These are phyloP conservation scores for Cordyceps javanica DNA, from an alignment of 2,329 filamentous ascomycete genomes.

Conservation along the genomic window DNA sequence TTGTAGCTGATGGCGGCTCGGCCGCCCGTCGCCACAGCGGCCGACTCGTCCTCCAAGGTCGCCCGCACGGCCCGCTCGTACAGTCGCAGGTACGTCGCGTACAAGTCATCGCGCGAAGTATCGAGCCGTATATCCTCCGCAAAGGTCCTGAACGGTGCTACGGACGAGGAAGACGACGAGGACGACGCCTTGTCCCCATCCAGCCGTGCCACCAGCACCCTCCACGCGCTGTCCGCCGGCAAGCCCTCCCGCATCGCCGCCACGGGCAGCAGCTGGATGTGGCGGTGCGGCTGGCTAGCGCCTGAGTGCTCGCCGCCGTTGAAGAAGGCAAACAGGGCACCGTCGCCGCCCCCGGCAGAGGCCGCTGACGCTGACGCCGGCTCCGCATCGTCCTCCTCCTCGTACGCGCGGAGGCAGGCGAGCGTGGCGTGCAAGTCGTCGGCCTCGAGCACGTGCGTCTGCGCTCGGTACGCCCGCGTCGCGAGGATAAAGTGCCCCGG, in stretches of 20 bases:
- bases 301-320: slow-evolving; percentile 64
- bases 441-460: slow-evolving; percentile 56
- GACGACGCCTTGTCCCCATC: background rate
- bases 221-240: slow-evolving; percentile 34
- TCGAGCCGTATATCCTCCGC: slow-evolving; percentile 29
- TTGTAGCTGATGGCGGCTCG: slow-evolving; percentile 57
- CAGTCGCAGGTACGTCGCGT: slow-evolving; percentile 39
- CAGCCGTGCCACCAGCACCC: slow-evolving; percentile 40
- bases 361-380: background rate
- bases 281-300: slow-evolving; percentile 65
- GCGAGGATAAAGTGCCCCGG: slow-evolving; percentile 66
- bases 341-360: slow-evolving; percentile 17
- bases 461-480: slow-evolving; percentile 56
- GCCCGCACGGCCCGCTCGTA: slow-evolving; percentile 40
- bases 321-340: slow-evolving; percentile 58
- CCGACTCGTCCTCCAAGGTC: slow-evolving; percentile 19
- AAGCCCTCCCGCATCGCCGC: slow-evolving; percentile 54
- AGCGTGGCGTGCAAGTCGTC: slow-evolving; percentile 56
- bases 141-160: slow-evolving; percentile 41
- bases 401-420: slow-evolving; percentile 55
- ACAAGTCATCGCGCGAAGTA: slow-evolving; percentile 31
- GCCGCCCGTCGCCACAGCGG: slow-evolving; percentile 26
- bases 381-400: slow-evolving; percentile 16
- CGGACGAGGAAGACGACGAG: no score
- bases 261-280: slow-evolving; percentile 65